Evolutionary conservation across 257 asterid species (phyloP).

Genomic region (Scutellaria barbata): DNA sequence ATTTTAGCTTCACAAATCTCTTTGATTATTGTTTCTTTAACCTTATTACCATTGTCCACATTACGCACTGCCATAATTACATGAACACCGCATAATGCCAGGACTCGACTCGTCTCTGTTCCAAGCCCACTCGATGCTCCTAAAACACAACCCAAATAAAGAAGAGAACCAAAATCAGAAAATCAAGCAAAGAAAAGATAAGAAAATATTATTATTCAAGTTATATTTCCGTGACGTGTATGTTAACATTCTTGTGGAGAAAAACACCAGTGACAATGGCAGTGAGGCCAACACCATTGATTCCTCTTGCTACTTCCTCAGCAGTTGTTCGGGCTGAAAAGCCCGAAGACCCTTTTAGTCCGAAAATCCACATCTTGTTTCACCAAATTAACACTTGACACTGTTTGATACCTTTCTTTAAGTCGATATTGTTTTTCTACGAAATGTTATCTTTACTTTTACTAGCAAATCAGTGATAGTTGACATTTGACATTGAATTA

Average conservation of each 20-base stretch:
- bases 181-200: not conserved
- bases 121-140: conserved; percentile 85
- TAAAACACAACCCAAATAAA: conserved; percentile 33
- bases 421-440: too few relatives aligned
- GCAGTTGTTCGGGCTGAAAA: conserved; percentile 61
- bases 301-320: conserved; percentile 55
- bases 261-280: conserved; percentile 62
- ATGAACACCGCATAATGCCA: conserved; percentile 53
- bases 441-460: too few relatives aligned
- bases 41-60: conserved; percentile 41
- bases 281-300: conserved; percentile 59
- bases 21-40: conserved; percentile 46
- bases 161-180: not conserved
- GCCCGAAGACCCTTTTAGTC: conserved; percentile 58
- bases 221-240: too few relatives aligned
- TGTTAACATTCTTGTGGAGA: not conserved
- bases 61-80: conserved; percentile 68
- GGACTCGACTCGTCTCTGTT: conserved; percentile 55
- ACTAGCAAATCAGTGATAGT: too few relatives aligned
- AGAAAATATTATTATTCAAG: too few relatives aligned
- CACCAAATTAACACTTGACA: too few relatives aligned
- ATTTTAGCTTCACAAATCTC: conserved; percentile 55
- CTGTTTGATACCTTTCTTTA: too few relatives aligned
- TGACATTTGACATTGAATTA: too few relatives aligned
- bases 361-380: conserved; percentile 55